A percentile compares a stretch with the other conserved stretches of the same genome.
Evolutionary conservation across 129 eudicot genomes (phyloP).

Genomic region (Lactuca saligna): DNA sequence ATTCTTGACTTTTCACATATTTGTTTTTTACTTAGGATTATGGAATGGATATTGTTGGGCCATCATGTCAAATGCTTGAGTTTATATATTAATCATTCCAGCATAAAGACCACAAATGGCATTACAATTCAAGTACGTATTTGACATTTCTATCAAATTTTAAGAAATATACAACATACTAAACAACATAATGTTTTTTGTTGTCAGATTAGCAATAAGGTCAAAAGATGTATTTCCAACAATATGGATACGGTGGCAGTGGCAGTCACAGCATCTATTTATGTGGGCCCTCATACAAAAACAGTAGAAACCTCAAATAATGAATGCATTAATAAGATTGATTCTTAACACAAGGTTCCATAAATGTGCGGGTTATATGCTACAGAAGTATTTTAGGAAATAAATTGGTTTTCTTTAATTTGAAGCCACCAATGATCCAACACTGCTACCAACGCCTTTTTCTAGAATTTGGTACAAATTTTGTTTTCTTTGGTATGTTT

Average conservation of each 20-base stretch:
- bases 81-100: slow-evolving; percentile 19
- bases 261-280: slow-evolving; percentile 23
- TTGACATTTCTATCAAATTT: not conserved
- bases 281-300: slow-evolving; percentile 28
- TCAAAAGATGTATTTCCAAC: slow-evolving; percentile 28
- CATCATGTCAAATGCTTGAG: no score
- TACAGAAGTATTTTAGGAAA: slow-evolving; percentile 39
- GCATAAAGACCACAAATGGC: slow-evolving; percentile 28
- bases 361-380: slow-evolving; percentile 83
- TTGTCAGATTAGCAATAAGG: slow-evolving; percentile 53
- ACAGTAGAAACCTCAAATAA: slow-evolving; percentile 34
- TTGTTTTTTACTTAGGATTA: no score
- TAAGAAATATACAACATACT: not conserved
- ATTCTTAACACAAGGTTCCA: slow-evolving; percentile 66
- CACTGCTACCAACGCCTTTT: no score
- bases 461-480: no score
- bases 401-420: no score
- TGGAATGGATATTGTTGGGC: no score
- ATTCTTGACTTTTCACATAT: no score
- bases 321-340: slow-evolving; percentile 52
- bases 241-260: slow-evolving; percentile 34
- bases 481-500: no score
- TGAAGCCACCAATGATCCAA: no score
- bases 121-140: slow-evolving; percentile 42
- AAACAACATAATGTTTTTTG: slow-evolving; percentile 12